phyloP scores from a whole-genome alignment of 441 rosid genomes.

The Adansonia gregorii region DNA sequence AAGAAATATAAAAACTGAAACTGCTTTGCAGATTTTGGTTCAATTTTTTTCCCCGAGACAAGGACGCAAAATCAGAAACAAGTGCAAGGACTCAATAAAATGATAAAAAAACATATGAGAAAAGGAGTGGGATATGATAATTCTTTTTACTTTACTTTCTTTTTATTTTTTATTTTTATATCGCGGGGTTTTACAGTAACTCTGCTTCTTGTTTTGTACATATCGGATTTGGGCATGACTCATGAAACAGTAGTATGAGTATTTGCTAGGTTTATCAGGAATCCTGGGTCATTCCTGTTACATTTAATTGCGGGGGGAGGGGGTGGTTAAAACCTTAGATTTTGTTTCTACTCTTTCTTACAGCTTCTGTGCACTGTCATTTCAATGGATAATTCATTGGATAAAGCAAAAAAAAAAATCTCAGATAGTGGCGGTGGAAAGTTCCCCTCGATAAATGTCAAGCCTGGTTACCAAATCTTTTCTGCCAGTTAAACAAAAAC shows the following conservation, averaged over 20 bases:
- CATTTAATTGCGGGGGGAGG: not conserved
- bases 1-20: not conserved
- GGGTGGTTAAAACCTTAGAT: not conserved
- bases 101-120: not conserved
- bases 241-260: not conserved
- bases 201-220: too few relatives aligned
- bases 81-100: not conserved
- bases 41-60: not conserved
- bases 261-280: not conserved
- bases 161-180: not conserved
- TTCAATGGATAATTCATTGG: slow-evolving; percentile 23
- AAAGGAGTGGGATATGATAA: not conserved
- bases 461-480: slow-evolving; percentile 29
- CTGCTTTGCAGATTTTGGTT: not conserved
- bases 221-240: not conserved
- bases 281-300: not conserved
- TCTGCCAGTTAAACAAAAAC: slow-evolving; percentile 30
- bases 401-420: not conserved
- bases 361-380: not conserved
- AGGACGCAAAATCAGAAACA: not conserved
- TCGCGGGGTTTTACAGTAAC: too few relatives aligned
- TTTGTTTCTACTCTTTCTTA: not conserved
- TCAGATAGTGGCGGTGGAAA: slow-evolving; percentile 37
- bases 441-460: slow-evolving; percentile 31
- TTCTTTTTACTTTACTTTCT: not conserved